Evolutionary conservation across 2,329 filamentous ascomycete genomes (phyloP), one percentile per base, ranked within the genome.

Genomic region (Fusarium veterinarium): DNA sequence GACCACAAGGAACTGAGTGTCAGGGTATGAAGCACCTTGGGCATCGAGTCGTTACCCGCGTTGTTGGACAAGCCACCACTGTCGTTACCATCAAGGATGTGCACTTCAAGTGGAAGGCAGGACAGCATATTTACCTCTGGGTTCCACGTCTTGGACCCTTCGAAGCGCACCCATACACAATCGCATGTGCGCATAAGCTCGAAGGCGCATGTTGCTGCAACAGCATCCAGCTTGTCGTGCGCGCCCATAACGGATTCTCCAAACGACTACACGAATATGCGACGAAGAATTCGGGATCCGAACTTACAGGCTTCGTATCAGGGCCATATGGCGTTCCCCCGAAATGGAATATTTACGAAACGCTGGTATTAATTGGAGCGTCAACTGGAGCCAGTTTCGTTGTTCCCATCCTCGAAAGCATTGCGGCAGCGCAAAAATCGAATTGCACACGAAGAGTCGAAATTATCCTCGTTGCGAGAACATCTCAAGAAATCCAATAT

Each of bases 301-400:
- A 77, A 3, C 75, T 81, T 12, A 79, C 75, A 1, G 80, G 77
- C 2, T 88, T 90, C 41, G 81, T 91, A 5, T 81, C 86, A 3
- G 89, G 89, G 0, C 89, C 89, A 0, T 91, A 87, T 49, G 89
- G 89, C 20, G 79, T 79, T 8, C 87, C 88, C 4, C 87, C 88
- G 0, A 81, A 83, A 8, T 90, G 88, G 87, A 84, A 90, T 52
- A 82, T 87, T 1, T 91, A 87, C 76, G 89, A 91, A 78, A 89
- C 88, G 1, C 78, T 91, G 46, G 81, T 91, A 8, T 81, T 91
- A 7, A 87, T 91, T 45, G 89, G 88, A 0, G 89, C 89, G 1
- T 91, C 89, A 1, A 91, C 89, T 0, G 89, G 89, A n/a, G 87
- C 89, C 3, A 91, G 89, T 7, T 91, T 89, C 61, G 89, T 87